Evolutionary conservation across 2,329 filamentous ascomycete genomes (phyloP).

Genomic region (Aspergillus novofumigatus): DNA sequence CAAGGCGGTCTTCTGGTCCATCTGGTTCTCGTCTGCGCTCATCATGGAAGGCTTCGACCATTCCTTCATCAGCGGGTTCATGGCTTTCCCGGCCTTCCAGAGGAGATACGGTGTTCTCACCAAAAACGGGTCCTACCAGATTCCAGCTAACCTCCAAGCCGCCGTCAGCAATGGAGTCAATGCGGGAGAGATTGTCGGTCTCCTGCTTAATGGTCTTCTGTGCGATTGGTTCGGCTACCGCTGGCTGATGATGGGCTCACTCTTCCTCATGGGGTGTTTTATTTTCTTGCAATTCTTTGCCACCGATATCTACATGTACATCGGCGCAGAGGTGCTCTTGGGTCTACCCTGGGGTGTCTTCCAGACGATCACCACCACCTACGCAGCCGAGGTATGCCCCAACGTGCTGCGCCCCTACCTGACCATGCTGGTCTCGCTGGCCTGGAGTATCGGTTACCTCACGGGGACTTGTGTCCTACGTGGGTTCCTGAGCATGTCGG

Average conservation of each 20-base stretch:
- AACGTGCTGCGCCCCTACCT: slow-evolving; percentile 20
- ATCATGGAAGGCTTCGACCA: slow-evolving; percentile 27
- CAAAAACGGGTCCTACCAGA: slow-evolving; percentile 15
- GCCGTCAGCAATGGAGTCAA: slow-evolving; percentile 24
- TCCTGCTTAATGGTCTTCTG: slow-evolving; percentile 21
- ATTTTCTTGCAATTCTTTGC: slow-evolving; percentile 50
- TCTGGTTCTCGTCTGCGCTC: slow-evolving; percentile 17
- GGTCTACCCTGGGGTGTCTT: slow-evolving; percentile 18
- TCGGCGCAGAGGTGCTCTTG: slow-evolving; percentile 45
- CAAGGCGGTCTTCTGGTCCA: slow-evolving; percentile 20
- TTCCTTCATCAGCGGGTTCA: slow-evolving; percentile 26
- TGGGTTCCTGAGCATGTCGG: no score
- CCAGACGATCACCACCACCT: slow-evolving; percentile 13
- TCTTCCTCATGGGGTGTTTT: slow-evolving; percentile 36
- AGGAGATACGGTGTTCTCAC: slow-evolving; percentile 14
- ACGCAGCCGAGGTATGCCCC: slow-evolving; percentile 16
- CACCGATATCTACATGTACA: slow-evolving; percentile 39
- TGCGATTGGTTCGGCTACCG: slow-evolving; percentile 38
- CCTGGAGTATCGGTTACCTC: slow-evolving; percentile 25
- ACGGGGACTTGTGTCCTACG: slow-evolving; percentile 10
- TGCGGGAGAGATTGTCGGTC: slow-evolving; percentile 23
- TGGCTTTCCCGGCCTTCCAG: slow-evolving; percentile 27
- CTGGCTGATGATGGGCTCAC: slow-evolving; percentile 39
- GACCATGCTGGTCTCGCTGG: slow-evolving; percentile 32
- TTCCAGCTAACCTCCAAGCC: slow-evolving; percentile 25